These are phyloP conservation scores for Rhipidocladum racemiflorum DNA, from an alignment of 176 grass and related monocot genomes.

Conservation along the genomic window DNA sequence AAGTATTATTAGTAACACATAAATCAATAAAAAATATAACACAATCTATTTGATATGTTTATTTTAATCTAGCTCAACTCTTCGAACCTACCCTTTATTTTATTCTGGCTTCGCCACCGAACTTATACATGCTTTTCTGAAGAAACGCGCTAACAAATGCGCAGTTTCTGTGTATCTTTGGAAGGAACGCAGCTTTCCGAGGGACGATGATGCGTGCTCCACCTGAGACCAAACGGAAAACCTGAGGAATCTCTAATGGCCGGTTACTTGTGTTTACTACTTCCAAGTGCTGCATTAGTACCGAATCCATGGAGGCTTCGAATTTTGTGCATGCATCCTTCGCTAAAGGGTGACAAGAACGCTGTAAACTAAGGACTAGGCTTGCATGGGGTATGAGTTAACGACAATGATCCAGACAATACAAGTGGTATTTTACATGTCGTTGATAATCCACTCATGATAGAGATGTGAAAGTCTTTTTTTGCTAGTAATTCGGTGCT, in stretches of 20 bases:
- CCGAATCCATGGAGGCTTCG: slow-evolving; percentile 31
- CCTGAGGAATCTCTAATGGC: neutral
- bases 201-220: neutral
- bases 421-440: neutral
- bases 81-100: too few species aligned
- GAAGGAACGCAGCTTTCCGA: slow-evolving; percentile 31
- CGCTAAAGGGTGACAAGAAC: slow-evolving; percentile 13
- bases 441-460: slow-evolving; percentile 5
- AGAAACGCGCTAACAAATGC: slow-evolving; percentile 9
- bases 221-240: slow-evolving; percentile 21
- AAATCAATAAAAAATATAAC: too few species aligned
- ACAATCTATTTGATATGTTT: too few species aligned
- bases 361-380: neutral
- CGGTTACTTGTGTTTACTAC: neutral
- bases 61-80: too few species aligned
- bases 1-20: too few species aligned
- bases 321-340: slow-evolving; percentile 23
- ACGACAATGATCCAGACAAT: slow-evolving; percentile 29
- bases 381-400: slow-evolving; percentile 2
- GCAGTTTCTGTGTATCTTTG: neutral
- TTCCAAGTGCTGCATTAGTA: neutral
- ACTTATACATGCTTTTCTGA: neutral
- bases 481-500: too few species aligned
- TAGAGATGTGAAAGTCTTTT: neutral
- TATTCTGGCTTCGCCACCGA: too few species aligned